Base-by-base conservation (phyloP, 257 asterid species). In the Solanum dulcamara region DNA sequence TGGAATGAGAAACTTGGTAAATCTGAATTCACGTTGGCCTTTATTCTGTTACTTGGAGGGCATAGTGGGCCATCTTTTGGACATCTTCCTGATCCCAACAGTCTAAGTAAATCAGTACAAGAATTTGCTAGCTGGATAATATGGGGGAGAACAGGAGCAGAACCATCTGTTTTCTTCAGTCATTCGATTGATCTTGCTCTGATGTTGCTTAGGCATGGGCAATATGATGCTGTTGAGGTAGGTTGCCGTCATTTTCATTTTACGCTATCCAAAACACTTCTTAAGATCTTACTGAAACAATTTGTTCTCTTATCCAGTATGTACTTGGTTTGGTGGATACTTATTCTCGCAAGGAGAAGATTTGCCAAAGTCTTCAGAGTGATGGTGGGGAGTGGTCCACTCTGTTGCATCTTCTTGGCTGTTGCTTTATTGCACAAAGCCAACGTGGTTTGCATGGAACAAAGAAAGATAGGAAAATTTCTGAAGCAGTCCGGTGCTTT, bases 71-170 rank as follows among this genome's bases (percentile, higher is more conserved):
- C 82, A 50, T 87, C 94, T 86, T 81, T 86, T 84, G 85, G 88
- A 82, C 86, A 83, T 44, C 91, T 93, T 81, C 92, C 94, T 70
- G 92, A 89, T 90, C 94, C 97, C 83, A 89, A 84, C 87, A 87
- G 88, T 89, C 89, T 95, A 85, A 88, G 90, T 87, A 85, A 87
- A 88, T 90, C 91, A 70, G 96, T 96, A 75, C 90, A 89, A 85
- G 98, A 93, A 88, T 92, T 96, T 85, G 86, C 92, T 62, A 95
- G 99, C 94, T 96, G 99, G 99, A 90, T 95, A 84, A 90, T 93
- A 53, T 92, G 95, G 92, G 99, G 98, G 88, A 90, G 91, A 86
- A 90, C 89, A 62, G 95, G 94, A 81, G 92, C 91, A 88, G 97
- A 92, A 87, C 92, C 97, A 81, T 93, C 97, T 85, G 92, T 85